phyloP scores from a whole-genome alignment of 2,329 filamentous ascomycete species.

The Alternaria gaisen region DNA sequence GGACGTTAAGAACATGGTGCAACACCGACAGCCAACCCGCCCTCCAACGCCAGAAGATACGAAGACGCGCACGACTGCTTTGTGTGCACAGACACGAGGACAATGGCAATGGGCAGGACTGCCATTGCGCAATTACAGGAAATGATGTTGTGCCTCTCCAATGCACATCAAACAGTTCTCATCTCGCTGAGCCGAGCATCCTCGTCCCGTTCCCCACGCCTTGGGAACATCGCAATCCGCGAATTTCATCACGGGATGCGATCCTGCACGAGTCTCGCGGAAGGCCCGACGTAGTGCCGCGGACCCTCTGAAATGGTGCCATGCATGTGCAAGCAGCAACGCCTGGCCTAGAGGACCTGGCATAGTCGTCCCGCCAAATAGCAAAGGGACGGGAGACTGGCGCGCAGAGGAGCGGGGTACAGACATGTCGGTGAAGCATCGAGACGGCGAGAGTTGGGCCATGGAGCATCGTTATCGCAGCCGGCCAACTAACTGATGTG shows the following conservation, averaged over 20 bases:
- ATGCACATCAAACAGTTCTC: conserved; percentile 35
- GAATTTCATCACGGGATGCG: conserved; percentile 15
- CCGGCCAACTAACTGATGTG: conserved; percentile 27
- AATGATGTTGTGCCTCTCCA: conserved; percentile 26
- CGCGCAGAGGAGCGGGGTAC: conserved; percentile 34
- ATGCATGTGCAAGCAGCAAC: conserved; percentile 16
- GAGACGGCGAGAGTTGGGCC: conserved; percentile 12
- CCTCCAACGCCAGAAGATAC: conserved; percentile 17
- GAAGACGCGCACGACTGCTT: conserved; percentile 6
- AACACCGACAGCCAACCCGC: conserved; percentile 24
- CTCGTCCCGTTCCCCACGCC: conserved; percentile 32
- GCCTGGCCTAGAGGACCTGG: conserved; percentile 12
- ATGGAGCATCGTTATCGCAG: conserved; percentile 36
- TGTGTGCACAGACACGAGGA: conserved; percentile 2
- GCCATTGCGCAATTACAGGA: conserved; percentile 11
- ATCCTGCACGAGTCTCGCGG: conserved; percentile 22
- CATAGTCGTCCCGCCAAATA: conserved; percentile 13
- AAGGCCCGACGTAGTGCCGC: conserved; percentile 21
- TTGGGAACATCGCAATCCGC: conserved; percentile 21
- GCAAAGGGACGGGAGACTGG: conserved; percentile 3
- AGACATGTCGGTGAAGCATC: conserved; percentile 37
- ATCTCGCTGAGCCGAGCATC: conserved; percentile 25
- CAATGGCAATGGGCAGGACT: neutral
- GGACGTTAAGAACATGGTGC: conserved; percentile 29
- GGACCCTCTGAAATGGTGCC: conserved; percentile 15